Evolutionary conservation across 257 asterid species (phyloP), one percentile per base, ranked within the genome.

Genomic region (Perilla frutescens): DNA sequence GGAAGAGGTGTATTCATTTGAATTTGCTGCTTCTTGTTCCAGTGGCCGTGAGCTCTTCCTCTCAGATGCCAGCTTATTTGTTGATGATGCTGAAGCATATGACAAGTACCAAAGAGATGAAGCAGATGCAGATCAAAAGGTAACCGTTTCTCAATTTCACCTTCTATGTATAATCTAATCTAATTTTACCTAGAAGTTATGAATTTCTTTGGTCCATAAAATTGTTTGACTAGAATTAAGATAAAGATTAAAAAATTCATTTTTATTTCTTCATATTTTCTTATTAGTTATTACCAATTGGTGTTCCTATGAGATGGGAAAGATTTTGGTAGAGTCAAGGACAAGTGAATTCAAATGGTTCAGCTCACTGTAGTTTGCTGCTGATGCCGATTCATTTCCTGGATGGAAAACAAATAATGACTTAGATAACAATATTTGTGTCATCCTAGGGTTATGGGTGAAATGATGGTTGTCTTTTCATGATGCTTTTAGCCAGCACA

Each of bases 11-110:
- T 80, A 64, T 67, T 70, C 58, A 75, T 68, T 66, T 49, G 51
- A 62, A 72, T 36, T 79, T 50, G 66, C 75, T 55, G 68, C 41
- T 37, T 67, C 62, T 29, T 64, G 60, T 59, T 41, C 72, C 91
- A 91, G 97, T 81, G 97, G 97, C 44, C 97, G 97, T 70, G 96
- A 91, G 90, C 86, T 91, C 75, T 91, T 91, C 83, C 84, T 91
- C 72, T 76, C 90, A 59, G 92, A 91, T 43, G 84, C 97, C 56
- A 91, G 91, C 70, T 76, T 83, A 83, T 91, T 91, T 77, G 89
- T 91, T 70, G 97, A 91, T 85, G 96, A 91, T 80, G 89, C 72
- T 45, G 97, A 84, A 78, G 97, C 97, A 66, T 88, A 85, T 85
- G 96, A 88, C 78, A 68, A 77, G 57, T 90, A 88, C 77, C 88